phyloP scores from a whole-genome alignment of 257 asterid genomes.

The Ilex asprella region DNA sequence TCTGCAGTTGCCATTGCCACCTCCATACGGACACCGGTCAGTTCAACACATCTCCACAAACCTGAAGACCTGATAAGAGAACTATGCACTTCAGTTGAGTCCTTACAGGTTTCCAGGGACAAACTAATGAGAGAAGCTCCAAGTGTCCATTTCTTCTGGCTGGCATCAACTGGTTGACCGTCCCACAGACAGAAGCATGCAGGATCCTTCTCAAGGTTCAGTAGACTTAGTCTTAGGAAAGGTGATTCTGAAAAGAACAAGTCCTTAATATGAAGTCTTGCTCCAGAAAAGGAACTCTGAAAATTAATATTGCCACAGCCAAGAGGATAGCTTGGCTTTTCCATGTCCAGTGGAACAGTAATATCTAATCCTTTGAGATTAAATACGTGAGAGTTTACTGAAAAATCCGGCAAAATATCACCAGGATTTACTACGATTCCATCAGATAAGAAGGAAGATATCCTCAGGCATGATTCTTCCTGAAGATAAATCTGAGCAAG shows the following conservation, averaged over 20 bases:
- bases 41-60: constrained; percentile 80
- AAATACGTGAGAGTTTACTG: constrained; percentile 53
- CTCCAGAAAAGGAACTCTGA: constrained; percentile 72
- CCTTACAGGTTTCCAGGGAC: constrained; percentile 56
- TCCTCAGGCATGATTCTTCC: constrained; percentile 94
- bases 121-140: constrained; percentile 70
- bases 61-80: constrained; percentile 33
- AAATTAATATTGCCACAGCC: constrained; percentile 25
- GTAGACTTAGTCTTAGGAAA: constrained; percentile 47
- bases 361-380: constrained; percentile 67
- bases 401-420: constrained; percentile 60
- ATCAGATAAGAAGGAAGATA: constrained; percentile 90
- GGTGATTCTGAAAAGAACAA: constrained; percentile 77
- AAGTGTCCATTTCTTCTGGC: constrained; percentile 73
- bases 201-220: constrained; percentile 84
- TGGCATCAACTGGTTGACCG: constrained; percentile 88
- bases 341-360: constrained; percentile 61
- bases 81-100: constrained; percentile 23
- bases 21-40: constrained; percentile 68
- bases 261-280: constrained; percentile 76
- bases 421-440: constrained; percentile 73
- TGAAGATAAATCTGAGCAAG: constrained; percentile 80
- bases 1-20: constrained; percentile 98
- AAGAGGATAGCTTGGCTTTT: constrained; percentile 28
- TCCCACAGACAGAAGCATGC: constrained; percentile 97